Evolutionary conservation across 176 grass and related monocot genomes (phyloP).

Genomic region (Poa annua): DNA sequence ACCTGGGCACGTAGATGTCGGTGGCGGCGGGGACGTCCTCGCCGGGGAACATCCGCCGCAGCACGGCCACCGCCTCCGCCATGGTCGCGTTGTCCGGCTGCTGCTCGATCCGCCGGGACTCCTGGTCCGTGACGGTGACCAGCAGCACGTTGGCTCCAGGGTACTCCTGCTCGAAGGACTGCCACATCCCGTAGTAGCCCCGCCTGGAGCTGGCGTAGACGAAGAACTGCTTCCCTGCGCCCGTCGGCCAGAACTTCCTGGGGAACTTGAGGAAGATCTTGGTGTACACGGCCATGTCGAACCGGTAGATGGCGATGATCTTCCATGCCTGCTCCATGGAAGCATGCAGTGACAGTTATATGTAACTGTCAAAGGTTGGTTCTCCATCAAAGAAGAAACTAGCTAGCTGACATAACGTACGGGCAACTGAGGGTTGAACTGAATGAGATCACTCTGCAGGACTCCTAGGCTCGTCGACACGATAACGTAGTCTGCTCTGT

Average conservation of each 20-base stretch:
- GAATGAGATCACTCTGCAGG: slow-evolving; percentile 66
- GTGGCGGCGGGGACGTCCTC: slow-evolving; percentile 58
- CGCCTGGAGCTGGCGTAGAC: slow-evolving; percentile 59
- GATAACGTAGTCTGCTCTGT: slow-evolving; percentile 58
- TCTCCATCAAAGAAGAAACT: background rate
- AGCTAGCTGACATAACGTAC: background rate
- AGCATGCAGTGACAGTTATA: background rate
- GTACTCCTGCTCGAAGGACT: slow-evolving; percentile 65
- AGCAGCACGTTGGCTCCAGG: slow-evolving; percentile 58
- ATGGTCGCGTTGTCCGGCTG: slow-evolving; percentile 51
- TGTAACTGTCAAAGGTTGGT: too few species aligned
- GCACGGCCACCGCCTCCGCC: slow-evolving; percentile 59
- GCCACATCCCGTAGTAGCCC: slow-evolving; percentile 69
- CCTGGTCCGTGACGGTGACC: slow-evolving; percentile 60
- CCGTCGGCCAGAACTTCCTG: slow-evolving; percentile 57
- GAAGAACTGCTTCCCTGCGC: slow-evolving; percentile 63
- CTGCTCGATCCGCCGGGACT: slow-evolving; percentile 68
- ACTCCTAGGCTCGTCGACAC: slow-evolving; percentile 65
- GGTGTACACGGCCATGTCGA: slow-evolving; percentile 74
- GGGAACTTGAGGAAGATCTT: slow-evolving; percentile 87
- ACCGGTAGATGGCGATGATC: slow-evolving; percentile 55
- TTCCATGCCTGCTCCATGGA: slow-evolving; percentile 45
- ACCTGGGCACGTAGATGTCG: slow-evolving; percentile 54
- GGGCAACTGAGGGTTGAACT: slow-evolving; percentile 57
- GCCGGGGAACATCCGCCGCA: slow-evolving; percentile 57